Percentiles rank a stretch among this genome's conserved stretches.
Evolutionary conservation across 2,329 filamentous ascomycete species (phyloP).

Genomic region (Fusarium buharicum): DNA sequence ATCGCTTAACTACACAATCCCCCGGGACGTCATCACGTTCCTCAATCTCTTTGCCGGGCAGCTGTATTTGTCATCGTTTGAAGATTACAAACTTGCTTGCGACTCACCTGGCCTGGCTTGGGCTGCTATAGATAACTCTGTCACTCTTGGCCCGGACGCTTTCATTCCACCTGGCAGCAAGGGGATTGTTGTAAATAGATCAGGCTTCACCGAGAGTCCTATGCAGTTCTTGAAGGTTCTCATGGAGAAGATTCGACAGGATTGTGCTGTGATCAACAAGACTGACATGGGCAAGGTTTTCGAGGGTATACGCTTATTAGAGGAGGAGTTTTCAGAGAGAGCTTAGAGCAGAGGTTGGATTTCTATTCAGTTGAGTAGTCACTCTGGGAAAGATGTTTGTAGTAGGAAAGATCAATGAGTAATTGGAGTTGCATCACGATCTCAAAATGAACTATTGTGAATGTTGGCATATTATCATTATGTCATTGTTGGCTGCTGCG

Average conservation of each 20-base stretch:
- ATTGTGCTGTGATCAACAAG: constrained; percentile 53
- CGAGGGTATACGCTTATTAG: constrained; percentile 44
- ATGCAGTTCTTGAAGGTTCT: constrained; percentile 53
- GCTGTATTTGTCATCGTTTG: constrained; percentile 66
- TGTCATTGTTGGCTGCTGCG: neutral
- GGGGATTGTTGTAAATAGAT: constrained; percentile 26
- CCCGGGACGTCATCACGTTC: constrained; percentile 53
- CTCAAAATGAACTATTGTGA: neutral
- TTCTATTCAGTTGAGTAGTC: neutral
- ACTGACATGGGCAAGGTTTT: constrained; percentile 56
- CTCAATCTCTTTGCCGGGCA: constrained; percentile 76
- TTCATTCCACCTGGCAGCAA: constrained; percentile 46
- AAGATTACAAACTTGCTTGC: constrained; percentile 65
- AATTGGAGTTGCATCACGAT: too few species aligned
- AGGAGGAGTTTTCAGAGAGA: constrained; percentile 31
- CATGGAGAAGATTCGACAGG: constrained; percentile 50
- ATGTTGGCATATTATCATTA: neutral
- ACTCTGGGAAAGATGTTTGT: too few species aligned
- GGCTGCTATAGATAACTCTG: constrained; percentile 37
- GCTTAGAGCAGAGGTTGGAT: neutral
- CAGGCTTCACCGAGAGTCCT: constrained; percentile 48
- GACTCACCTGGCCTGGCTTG: constrained; percentile 61
- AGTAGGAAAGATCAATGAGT: too few species aligned
- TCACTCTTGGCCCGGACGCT: constrained; percentile 41
- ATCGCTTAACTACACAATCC: neutral